A percentile compares a stretch with the other conserved stretches of the same genome.
These are phyloP conservation scores for Austroboletus niveus DNA, from an alignment of 1,284 basidiomycete species.

Conservation along the genomic window DNA sequence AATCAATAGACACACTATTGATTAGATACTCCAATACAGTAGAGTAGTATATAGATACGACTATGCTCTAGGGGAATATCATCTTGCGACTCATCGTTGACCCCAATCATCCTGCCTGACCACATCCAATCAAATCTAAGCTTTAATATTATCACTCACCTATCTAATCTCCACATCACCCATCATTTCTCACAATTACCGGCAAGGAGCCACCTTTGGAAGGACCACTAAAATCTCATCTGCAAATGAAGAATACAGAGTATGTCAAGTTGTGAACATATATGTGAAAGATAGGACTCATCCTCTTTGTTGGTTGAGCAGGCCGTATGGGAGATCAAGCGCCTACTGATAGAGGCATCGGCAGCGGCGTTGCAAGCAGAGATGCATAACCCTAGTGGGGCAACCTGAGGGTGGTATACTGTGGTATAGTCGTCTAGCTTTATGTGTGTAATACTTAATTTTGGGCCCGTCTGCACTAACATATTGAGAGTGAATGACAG, in stretches of 20 bases:
- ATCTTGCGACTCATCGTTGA: no score
- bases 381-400: conserved; percentile 75
- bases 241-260: conserved; percentile 93
- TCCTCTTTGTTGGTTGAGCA: conserved; percentile 72
- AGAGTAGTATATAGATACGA: conserved; percentile 39
- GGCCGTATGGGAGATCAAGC: conserved; percentile 96
- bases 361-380: conserved; percentile 88
- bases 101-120: no score
- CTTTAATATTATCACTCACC: no score
- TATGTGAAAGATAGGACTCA: neutral
- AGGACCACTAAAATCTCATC: conserved; percentile 94
- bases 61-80: no score
- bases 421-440: conserved; percentile 50
- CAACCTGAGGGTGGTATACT: conserved; percentile 74
- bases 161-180: no score
- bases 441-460: neutral
- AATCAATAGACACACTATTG: no score
- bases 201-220: conserved; percentile 91
- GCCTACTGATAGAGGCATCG: conserved; percentile 94
- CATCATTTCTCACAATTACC: conserved; percentile 23
- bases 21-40: no score
- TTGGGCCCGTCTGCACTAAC: no score
- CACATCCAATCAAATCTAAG: no score
- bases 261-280: conserved; percentile 41
- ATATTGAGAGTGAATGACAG: neutral